Evolutionary conservation across 805 yeast genomes (phyloP), one percentile per base, ranked within the genome.

Genomic region (Kregervanrija pseudodelftensis): DNA sequence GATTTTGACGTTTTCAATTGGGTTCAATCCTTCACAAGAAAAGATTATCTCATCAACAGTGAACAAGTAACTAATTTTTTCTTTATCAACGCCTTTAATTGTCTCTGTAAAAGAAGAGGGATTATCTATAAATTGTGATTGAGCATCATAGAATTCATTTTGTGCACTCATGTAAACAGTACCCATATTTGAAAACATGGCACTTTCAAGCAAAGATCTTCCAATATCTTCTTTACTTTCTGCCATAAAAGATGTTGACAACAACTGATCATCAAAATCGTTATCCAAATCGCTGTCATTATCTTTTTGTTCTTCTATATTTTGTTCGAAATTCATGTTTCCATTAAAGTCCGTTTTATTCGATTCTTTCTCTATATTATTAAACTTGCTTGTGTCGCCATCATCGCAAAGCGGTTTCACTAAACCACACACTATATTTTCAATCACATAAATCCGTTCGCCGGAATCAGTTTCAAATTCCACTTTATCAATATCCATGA

Each of bases 91-190:
- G 7, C 7, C 7, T 49, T 37, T 5, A 32, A 16, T 36, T 46
- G 40, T 32, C 44, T 39, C 28, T 28, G 42, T 13, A 16, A 39
- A 10, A n/a, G 35, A 30, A 14, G 33, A 37, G 14, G 43, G 13
- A 11, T 36, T 33, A 13, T 37, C 33, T 28, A 58, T 36, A 31
- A 43, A 36, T 11, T 36, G 38, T 2, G 52, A 44, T 13, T 40
- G 30, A 8, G 52, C 54, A 39, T 52, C 52, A 40, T 72, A 65
- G 2, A 77, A 57, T 41, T 74, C 72, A 0, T 86, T 79, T 10
- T 82, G 69, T 2, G 95, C 95, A 61, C 95, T 85, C 90, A 85
- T 79, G 57, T 85, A 87, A 14, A 86, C 72, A 3, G 55, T 38
- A 45, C 82, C 84, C 41, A 76, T 79, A 43, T 77, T 82, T 1